Base-by-base conservation (phyloP, 2,329 filamentous ascomycete species). In the Colletotrichum sp. region DNA sequence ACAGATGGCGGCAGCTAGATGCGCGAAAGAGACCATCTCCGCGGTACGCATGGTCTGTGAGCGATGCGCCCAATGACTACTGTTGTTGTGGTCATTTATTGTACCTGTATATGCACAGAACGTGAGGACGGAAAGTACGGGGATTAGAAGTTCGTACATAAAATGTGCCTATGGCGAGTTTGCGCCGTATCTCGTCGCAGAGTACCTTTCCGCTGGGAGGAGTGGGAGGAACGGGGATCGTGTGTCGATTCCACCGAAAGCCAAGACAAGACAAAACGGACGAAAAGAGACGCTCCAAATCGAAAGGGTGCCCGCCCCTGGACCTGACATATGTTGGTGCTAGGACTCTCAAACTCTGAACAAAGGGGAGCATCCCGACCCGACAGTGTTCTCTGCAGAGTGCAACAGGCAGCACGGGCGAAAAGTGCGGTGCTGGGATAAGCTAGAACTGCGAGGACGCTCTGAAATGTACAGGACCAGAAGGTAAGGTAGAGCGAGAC, bases 251-350 rank as follows among this genome's bases (percentile, higher is more conserved):
- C 61, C 34, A 48, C 60, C 52, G 68, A 63, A 73, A 64, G 73
- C 73, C 73, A 75, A 75, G 73, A 75, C 73, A 72, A 64, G 60
- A 73, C 73, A 75, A 68, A 75, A 73, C 70, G 73, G 73, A 75
- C 73, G 73, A 75, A 73, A 71, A 75, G 43, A 68, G 63, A 72
- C 32, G 70, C 70, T 39, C 63, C n/a, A 21, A 55, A 39, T 34
- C n/a, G 43, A 36, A 34, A 28, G 26, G 55, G 55, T 36, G 68
- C 18, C n/a, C 32, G 32, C 30, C 48, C 36, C 63, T 71, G 60
- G 61, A 48, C 26, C 39, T 64, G 70, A 72, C 73, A 68, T 48
- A 64, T 68, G 73, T 71, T 60, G 39, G 64, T 64, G 59, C 71
- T 75, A 28, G 60, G 60, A 55, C 60, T 16, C 30, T 30, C 59